These are phyloP conservation scores for Craterostigma plantagineum DNA, from an alignment of 257 asterid species.

Conservation along the genomic window DNA sequence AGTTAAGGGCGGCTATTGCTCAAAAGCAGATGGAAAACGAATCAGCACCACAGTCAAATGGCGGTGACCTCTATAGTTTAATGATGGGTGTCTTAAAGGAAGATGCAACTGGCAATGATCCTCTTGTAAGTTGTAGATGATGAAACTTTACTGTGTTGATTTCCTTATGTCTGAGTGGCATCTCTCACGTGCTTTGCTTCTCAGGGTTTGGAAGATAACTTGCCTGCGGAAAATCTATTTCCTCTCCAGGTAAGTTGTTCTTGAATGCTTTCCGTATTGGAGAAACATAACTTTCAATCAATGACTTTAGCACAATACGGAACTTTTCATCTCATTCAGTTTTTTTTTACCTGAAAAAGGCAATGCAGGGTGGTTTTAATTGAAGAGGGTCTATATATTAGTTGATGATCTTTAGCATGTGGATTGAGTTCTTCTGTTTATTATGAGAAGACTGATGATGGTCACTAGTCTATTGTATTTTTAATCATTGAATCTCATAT, in stretches of 20 bases:
- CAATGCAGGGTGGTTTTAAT: too few species aligned
- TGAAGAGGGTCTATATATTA: too few species aligned
- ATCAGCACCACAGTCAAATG: conserved; percentile 43
- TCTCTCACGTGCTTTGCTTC: conserved; percentile 6
- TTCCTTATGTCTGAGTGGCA: conserved; percentile 8
- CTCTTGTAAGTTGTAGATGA: conserved; percentile 30
- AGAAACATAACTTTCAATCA: too few species aligned
- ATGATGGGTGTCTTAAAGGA: conserved; percentile 93
- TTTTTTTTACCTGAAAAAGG: too few species aligned
- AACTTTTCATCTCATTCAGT: too few species aligned
- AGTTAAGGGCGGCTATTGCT: conserved; percentile 87
- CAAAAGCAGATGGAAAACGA: conserved; percentile 76
- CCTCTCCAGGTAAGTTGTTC: conserved; percentile 72
- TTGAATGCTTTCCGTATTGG: background rate
- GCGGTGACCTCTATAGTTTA: conserved; percentile 62
- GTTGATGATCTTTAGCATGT: too few species aligned
- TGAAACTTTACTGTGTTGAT: conserved; percentile 7
- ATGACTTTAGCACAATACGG: too few species aligned
- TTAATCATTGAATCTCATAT: too few species aligned
- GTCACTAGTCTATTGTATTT: too few species aligned
- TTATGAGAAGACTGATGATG: too few species aligned
- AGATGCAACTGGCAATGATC: conserved; percentile 74
- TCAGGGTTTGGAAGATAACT: conserved; percentile 85
- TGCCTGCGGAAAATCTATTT: conserved; percentile 77
- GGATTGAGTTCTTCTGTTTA: too few species aligned